Base-by-base conservation (phyloP, 2,329 filamentous ascomycete species). In the Fusarium sp. region DNA sequence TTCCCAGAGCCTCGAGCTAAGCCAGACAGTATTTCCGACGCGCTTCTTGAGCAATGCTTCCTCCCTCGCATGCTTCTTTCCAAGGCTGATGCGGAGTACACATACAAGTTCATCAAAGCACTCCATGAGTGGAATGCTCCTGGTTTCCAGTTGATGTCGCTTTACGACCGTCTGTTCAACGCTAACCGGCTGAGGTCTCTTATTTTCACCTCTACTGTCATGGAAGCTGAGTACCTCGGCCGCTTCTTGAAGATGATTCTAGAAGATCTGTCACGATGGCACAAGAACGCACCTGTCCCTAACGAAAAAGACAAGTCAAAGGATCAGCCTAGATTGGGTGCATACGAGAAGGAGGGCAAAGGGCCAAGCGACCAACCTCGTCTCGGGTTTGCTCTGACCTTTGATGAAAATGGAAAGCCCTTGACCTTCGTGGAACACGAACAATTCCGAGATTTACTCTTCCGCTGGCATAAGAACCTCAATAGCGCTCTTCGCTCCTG, bases 191-290 rank as follows among this genome's bases (percentile, higher is more conserved):
- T 98, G 15, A 87, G 91, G 2, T 84, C 89, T 9, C 83, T 97
- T 46, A 92, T 99, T 53, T 97, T 96, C 73, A 88, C 90, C 43
- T 96, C 91, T 72, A 96, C 93, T 0, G 89, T 94, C 21, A 89
- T 92, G 51, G 96, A 99, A 76, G 92, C 93, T 0, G 92, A 97
- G 73, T 92, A 96, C 66, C 80, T 99, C n/a, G 95, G 93, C 11
- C 90, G 91, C 21, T 98, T 99, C 75, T 78, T 99, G 50, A 92
- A 89, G 70, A 88, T 94, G 59, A 80, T 95, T 2, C 79, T 99
- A 10, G 85, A 88, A 57, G 92, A 97, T 65, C 81, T 99, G 15
- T 84, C 88, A 8, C 80, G 82, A 47, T 99, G 96, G 95, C 95
- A 98, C 75, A 84, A 85, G 21, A 89, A 92, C 72, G 88, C 89